These are phyloP conservation scores for Phoma sp. DNA, from an alignment of 2,329 filamentous ascomycete genomes.

Conservation along the genomic window DNA sequence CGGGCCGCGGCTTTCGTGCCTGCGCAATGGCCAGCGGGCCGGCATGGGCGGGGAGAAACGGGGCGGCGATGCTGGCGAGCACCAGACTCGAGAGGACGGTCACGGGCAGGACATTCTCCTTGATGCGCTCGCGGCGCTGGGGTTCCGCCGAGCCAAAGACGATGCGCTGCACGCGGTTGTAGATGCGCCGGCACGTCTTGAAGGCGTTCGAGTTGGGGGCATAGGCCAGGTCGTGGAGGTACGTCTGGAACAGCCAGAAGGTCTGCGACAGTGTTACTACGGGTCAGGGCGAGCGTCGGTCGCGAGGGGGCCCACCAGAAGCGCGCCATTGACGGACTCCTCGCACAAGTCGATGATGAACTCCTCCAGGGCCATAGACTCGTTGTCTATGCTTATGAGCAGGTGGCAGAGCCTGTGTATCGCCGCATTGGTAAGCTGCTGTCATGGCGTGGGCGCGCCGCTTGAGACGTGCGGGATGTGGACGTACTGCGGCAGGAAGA, in stretches of 20 bases:
- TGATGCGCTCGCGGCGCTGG: constrained; percentile 75
- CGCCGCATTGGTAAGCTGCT: constrained; percentile 50
- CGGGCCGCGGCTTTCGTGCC: constrained; percentile 74
- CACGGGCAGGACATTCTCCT: constrained; percentile 81
- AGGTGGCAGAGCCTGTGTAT: constrained; percentile 73
- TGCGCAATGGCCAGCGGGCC: constrained; percentile 83
- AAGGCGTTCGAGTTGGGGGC: constrained; percentile 80
- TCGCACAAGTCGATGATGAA: constrained; percentile 86
- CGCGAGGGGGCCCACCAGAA: constrained; percentile 67
- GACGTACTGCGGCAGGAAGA: constrained; percentile 75
- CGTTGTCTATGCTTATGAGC: constrained; percentile 86
- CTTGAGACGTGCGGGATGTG: constrained; percentile 11
- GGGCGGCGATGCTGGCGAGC: constrained; percentile 76
- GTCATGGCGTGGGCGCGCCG: constrained; percentile 14
- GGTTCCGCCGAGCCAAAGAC: constrained; percentile 80
- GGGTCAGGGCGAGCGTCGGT: neutral
- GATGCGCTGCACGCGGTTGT: constrained; percentile 88
- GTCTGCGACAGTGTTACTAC: constrained; percentile 62
- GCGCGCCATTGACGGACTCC: constrained; percentile 83
- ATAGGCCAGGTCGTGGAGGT: constrained; percentile 79
- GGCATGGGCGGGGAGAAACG: constrained; percentile 77
- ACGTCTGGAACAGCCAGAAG: constrained; percentile 90
- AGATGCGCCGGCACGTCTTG: constrained; percentile 81
- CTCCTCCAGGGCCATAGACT: constrained; percentile 90
- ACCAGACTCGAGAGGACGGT: constrained; percentile 83